Conservation (phyloP, 257 asterid species). For the Solanum chaucha region DNA sequence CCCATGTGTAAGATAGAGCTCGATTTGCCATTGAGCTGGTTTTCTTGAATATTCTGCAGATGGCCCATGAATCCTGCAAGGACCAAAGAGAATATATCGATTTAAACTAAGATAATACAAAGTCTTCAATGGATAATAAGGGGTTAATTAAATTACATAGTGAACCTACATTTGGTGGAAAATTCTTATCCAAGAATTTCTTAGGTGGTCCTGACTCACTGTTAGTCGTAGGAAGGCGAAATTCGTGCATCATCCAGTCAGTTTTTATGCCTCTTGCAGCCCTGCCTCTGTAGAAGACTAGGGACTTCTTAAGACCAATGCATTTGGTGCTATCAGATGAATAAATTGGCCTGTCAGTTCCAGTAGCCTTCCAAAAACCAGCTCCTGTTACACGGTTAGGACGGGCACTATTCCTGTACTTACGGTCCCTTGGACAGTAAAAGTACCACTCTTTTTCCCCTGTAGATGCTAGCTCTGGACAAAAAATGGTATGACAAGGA, state of each 20-base stretch:
- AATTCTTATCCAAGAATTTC: slow-evolving; percentile 37
- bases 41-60: slow-evolving; percentile 94
- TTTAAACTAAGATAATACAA: background rate
- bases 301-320: slow-evolving; percentile 84
- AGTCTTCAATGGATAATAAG: background rate
- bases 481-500: background rate
- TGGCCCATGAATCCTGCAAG: slow-evolving; percentile 89
- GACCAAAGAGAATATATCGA: background rate
- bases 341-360: slow-evolving; percentile 84
- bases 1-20: slow-evolving; percentile 61
- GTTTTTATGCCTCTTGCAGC: slow-evolving; percentile 92
- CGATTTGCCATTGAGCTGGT: slow-evolving; percentile 56
- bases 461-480: slow-evolving; percentile 49
- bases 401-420: slow-evolving; percentile 70
- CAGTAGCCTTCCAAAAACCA: slow-evolving; percentile 96
- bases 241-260: slow-evolving; percentile 99
- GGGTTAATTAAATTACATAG: background rate
- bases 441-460: slow-evolving; percentile 96
- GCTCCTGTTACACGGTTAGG: slow-evolving; percentile 90
- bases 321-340: slow-evolving; percentile 59
- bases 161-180: slow-evolving; percentile 58
- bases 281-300: slow-evolving; percentile 85
- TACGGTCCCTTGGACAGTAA: slow-evolving; percentile 82
- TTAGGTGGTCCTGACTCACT: slow-evolving; percentile 31
- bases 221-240: slow-evolving; percentile 49